Evolutionary conservation across 495 filamentous ascomycete species (phyloP), one percentile per base, ranked within the genome.

Genomic region (Aspergillus haitiensis): DNA sequence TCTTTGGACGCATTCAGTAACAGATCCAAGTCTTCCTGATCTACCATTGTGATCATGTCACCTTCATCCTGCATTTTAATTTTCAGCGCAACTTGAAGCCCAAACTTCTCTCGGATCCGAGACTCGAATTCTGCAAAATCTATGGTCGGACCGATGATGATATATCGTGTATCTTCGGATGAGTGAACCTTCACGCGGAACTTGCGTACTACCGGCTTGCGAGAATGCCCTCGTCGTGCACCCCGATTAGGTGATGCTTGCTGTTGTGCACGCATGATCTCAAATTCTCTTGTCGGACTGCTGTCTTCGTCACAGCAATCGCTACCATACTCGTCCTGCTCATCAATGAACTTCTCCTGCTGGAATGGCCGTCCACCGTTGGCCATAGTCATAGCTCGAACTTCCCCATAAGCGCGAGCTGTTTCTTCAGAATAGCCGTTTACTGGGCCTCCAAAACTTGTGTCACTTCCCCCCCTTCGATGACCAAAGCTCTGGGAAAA

Each of bases 1-100:
- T 83, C 81, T 70, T 84, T 88, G 34, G 87, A 86, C 5, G 75
- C 77, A 67, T 76, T 78, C 55, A 98, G 81, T 42, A 89, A 84
- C 82, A 96, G 86, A 53, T 97, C 92, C 63, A 97, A 73, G 80
- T 98, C 94, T 67, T 98, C 94, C 73, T 96, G 89, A 74, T 98
- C 94, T 34, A 88, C 91, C 86, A 98, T 87, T 11, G 92, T 97
- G 71, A 98, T 93, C 88, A 96, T 90, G 68, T 97, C 94, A 7
- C 88, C 88, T 62, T 90, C 85, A 70, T 96, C 92, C 69, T 84
- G 86, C 67, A 96, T 86, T 80, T 90, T 92, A 72, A 96, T 86
- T 80, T 89, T 92, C 69, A 93, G 83, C 48, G 82, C 78, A 39
- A 80, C 78, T 52, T 78, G 74, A 53, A 96, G 75, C 31, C 82